Base-by-base conservation (phyloP, 805 yeast genomes). In the Grigorovia humatica region DNA sequence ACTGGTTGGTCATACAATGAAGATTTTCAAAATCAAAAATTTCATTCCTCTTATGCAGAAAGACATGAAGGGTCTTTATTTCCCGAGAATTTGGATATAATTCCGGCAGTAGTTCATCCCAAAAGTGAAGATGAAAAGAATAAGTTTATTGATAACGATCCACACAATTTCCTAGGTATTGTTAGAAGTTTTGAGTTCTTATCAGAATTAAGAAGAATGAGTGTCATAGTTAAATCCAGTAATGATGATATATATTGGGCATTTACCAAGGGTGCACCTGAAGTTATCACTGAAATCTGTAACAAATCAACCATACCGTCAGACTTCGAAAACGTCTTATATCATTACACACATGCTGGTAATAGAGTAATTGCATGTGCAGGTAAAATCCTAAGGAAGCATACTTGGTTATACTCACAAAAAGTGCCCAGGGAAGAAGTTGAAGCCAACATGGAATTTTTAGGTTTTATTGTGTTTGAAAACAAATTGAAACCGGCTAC, bases 191-290 rank as follows among this genome's bases (percentile, higher is more conserved):
- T 81, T 68, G 99, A 93, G 59, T 93, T 93, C 66, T 75, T 87
- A 2, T 82, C 98, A 0, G 78, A 82, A 38, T 69, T 93, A 54
- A 80, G 99, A 65, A 75, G 99, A 61, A 91, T 91, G 96, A 82
- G 93, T 49, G 96, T 89, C 0, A 66, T 91, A 49, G 81, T 82
- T 15, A 77, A 78, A 52, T 71, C 74, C 1, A 69, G 67, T 43
- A 59, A 66, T 32, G 73, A 71, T 19, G 66, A 70, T 19, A 64
- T 69, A 18, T 72, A 74, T 54, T 69, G 71, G 54, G 79, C 82
- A 0, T 83, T 79, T 63, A 88, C 93, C 12, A 93, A 93, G 64
- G 99, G 99, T 48, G 99, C 99, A 0, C 99, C 99, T 0, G 99
- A 93, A 64, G 87, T 90, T 11, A 86, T 93, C 76, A 73, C 77